Percentiles rank a stretch among this genome's conserved stretches.
Evolutionary conservation across 768 basidiomycete species (phyloP).

Genomic region (Suillus brevipes): DNA sequence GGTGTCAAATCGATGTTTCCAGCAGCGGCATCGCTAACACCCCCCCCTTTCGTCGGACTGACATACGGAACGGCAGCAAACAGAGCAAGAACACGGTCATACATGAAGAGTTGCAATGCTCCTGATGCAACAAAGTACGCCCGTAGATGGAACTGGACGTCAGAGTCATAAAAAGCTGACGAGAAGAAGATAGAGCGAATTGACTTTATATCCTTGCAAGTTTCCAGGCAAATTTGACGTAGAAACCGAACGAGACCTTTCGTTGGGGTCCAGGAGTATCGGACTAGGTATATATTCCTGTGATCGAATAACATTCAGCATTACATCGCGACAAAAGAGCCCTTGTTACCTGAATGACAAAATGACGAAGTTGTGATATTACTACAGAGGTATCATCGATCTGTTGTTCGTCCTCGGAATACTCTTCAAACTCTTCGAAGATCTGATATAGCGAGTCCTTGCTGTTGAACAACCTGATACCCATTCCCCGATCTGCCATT

Average conservation of each 20-base stretch:
- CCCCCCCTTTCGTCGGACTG: slow-evolving; percentile 39
- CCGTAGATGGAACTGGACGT: slow-evolving; percentile 84
- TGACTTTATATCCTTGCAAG: slow-evolving; percentile 61
- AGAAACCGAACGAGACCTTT: slow-evolving; percentile 37
- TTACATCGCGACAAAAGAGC: slow-evolving; percentile 6
- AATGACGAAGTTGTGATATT: slow-evolving; percentile 89
- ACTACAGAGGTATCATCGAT: slow-evolving; percentile 56
- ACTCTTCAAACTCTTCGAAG: slow-evolving; percentile 77
- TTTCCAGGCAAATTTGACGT: slow-evolving; percentile 16
- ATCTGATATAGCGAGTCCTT: slow-evolving; percentile 71
- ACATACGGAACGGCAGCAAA: slow-evolving; percentile 79
- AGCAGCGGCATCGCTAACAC: slow-evolving; percentile 21
- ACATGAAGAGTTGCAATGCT: slow-evolving; percentile 77
- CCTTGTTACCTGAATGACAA: slow-evolving; percentile 82
- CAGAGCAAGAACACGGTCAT: slow-evolving; percentile 80
- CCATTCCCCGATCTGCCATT: slow-evolving; percentile 96
- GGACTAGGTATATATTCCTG: slow-evolving; percentile 87
- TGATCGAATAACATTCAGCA: slow-evolving; percentile 8
- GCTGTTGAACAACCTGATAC: slow-evolving; percentile 85
- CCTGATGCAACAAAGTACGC: slow-evolving; percentile 83
- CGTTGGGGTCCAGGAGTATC: slow-evolving; percentile 70
- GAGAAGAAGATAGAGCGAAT: slow-evolving; percentile 17
- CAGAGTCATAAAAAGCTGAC: slow-evolving; percentile 14
- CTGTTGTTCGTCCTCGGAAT: slow-evolving; percentile 49
- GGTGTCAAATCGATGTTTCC: slow-evolving; percentile 53